Base-by-base conservation (phyloP, 306 rosid species). In the Fagus sylvatica region DNA sequence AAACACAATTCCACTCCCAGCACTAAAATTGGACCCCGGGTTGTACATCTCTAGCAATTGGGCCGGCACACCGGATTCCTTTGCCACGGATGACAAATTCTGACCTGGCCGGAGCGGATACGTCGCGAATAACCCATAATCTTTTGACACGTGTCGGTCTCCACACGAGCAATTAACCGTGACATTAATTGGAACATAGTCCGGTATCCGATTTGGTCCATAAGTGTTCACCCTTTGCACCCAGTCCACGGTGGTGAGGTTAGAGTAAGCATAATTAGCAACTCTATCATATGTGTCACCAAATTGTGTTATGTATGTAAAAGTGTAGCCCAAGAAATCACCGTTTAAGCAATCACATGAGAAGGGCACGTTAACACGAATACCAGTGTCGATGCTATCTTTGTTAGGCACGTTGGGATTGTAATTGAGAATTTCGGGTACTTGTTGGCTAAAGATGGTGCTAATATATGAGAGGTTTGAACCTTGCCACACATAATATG, bases 91-190 rank as follows among this genome's bases (percentile, higher is more conserved):
- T 5, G 39, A 2, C 85, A 92, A 73, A 37, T 30, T 56, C 22
- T 90, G 86, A 0, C 85, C 82, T 0, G 43, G 1, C 1, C 57
- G 76, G 22, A 89, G 77, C 0, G 94, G 93, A 72, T 91, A 85
- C 1, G 97, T 90, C 7, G 34, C 2, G 16, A 91, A 91, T 56
- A 89, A 55, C 0, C 91, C 93, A 19, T 73, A 91, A 34, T 84
- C 76, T 79, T 37, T 87, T 0, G 97, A 91, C 60, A 91, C 89
- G 1, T 71, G 78, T 41, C 1, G 39, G 33, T 85, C 74, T 2
- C 97, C 97, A 22, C 97, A 91, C 0, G 94, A 88, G 78, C 97
- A 90, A 56, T 90, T 92, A 3, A 92, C 75, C 0, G 90, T 88
- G 28, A 87, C 93, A 33, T 88, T 92, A 46, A 92, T 79, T 2